Conservation (phyloP, 805 yeast genomes). For the Ogataea thermomethanolica region DNA sequence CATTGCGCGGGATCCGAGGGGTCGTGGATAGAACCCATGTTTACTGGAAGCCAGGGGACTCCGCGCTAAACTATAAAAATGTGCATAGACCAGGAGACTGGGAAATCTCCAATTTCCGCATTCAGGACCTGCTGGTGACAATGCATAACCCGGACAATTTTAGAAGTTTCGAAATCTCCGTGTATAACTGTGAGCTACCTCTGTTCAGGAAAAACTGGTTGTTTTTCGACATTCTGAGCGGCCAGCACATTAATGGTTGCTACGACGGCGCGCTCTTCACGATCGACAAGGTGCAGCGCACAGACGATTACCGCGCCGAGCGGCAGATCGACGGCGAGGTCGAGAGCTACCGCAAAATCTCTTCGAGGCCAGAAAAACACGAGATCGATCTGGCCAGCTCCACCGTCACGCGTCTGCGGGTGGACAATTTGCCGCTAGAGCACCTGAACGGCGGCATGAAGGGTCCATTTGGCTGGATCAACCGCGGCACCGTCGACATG, state of each 20-base stretch:
- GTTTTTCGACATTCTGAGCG: constrained; percentile 80
- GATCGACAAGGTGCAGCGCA: constrained; percentile 70
- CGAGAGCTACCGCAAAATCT: constrained; percentile 11
- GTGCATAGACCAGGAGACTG: constrained; percentile 83
- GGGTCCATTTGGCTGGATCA: constrained; percentile 98
- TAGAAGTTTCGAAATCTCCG: constrained; percentile 80
- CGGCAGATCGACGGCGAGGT: constrained; percentile 25
- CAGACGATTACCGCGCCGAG: constrained; percentile 43
- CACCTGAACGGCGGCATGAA: constrained; percentile 86
- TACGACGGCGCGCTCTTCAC: constrained; percentile 93
- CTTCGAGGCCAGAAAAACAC: not conserved
- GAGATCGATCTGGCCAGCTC: constrained; percentile 20
- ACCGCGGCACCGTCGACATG: constrained; percentile 88
- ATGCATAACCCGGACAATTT: constrained; percentile 77
- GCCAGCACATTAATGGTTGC: constrained; percentile 81
- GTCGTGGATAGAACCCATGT: constrained; percentile 90
- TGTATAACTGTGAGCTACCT: constrained; percentile 82
- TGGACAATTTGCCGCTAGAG: constrained; percentile 81
- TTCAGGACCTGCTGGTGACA: constrained; percentile 84
- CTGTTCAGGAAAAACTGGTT: constrained; percentile 89
- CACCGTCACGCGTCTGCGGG: constrained; percentile 70
- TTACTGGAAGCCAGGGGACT: constrained; percentile 75
- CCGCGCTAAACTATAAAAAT: constrained; percentile 76
- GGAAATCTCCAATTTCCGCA: constrained; percentile 75
- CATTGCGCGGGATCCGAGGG: constrained; percentile 84